Evolutionary conservation across 2,329 filamentous ascomycete species (phyloP).

Genomic region (Zasmidium angulare): DNA sequence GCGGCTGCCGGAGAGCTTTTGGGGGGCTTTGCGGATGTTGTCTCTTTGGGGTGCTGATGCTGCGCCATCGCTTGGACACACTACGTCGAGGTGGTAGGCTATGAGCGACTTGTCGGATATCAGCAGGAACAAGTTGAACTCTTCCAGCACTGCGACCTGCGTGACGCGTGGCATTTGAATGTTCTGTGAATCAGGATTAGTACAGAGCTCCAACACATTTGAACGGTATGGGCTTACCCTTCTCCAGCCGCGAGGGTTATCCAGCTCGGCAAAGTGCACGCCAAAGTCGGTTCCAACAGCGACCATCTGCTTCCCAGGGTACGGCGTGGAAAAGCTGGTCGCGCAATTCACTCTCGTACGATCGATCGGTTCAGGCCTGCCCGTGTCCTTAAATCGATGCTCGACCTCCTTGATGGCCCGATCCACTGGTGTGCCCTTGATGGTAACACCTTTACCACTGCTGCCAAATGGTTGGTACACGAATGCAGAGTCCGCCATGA

Average conservation of each 20-base stretch:
- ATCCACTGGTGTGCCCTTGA: constrained; percentile 88
- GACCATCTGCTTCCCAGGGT: constrained; percentile 75
- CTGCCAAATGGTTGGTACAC: constrained; percentile 67
- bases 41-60: constrained; percentile 53
- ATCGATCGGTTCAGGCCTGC: constrained; percentile 75
- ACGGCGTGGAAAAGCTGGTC: constrained; percentile 78
- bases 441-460: constrained; percentile 64
- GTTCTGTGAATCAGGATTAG: constrained; percentile 57
- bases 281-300: constrained; percentile 95
- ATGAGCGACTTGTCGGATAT: constrained; percentile 90
- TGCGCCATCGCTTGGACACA: constrained; percentile 59
- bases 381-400: constrained; percentile 63
- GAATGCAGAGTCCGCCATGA: constrained; percentile 91
- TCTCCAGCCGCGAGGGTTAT: constrained; percentile 86
- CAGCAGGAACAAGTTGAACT: constrained; percentile 88
- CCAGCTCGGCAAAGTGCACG: constrained; percentile 83
- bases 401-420: constrained; percentile 88
- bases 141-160: constrained; percentile 91
- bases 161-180: constrained; percentile 77
- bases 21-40: constrained; percentile 79
- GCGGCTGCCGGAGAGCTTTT: constrained; percentile 80
- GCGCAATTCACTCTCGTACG: constrained; percentile 88
- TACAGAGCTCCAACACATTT: background rate
- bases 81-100: constrained; percentile 87
- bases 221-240: constrained; percentile 76